phyloP scores from a whole-genome alignment of 2,329 filamentous ascomycete species.

The Pezicula carpinea region DNA sequence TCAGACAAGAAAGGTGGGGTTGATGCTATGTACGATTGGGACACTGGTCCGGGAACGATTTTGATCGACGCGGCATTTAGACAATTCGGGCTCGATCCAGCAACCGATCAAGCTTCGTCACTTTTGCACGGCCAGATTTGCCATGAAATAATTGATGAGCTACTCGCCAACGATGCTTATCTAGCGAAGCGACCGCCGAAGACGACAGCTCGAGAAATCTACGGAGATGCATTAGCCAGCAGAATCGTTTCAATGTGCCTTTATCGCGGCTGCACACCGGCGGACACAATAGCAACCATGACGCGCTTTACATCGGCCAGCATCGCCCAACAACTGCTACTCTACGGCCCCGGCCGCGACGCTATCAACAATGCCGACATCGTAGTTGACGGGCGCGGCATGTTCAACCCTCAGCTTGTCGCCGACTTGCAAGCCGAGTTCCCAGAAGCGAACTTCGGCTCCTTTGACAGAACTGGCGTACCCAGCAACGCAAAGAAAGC shows the following conservation, averaged over 20 bases:
- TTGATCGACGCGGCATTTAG: slow-evolving; percentile 27
- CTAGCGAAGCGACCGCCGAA: slow-evolving; percentile 25
- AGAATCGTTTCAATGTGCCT: slow-evolving; percentile 25
- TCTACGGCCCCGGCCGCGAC: slow-evolving; percentile 24
- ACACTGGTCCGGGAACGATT: slow-evolving; percentile 27
- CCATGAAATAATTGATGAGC: slow-evolving; percentile 26
- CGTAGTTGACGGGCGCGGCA: slow-evolving; percentile 25
- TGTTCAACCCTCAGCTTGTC: slow-evolving; percentile 25
- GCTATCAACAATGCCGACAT: slow-evolving; percentile 27
- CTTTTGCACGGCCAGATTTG: slow-evolving; percentile 24
- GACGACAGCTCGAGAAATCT: slow-evolving; percentile 28
- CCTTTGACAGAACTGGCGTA: slow-evolving; percentile 28
- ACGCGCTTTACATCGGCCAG: slow-evolving; percentile 28
- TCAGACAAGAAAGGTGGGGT: slow-evolving; percentile 26
- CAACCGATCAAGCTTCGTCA: slow-evolving; percentile 18
- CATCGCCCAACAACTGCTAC: slow-evolving; percentile 28
- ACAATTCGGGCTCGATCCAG: slow-evolving; percentile 25
- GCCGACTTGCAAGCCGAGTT: slow-evolving; percentile 26
- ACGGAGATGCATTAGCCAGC: slow-evolving; percentile 25
- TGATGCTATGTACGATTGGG: slow-evolving; percentile 30
- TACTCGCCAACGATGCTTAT: slow-evolving; percentile 23
- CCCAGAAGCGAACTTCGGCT: slow-evolving; percentile 22
- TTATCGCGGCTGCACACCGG: slow-evolving; percentile 20
- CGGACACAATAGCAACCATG: slow-evolving; percentile 27
- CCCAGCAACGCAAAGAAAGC: slow-evolving; percentile 30